These are phyloP conservation scores for Solanum pimpinellifolium DNA, from an alignment of 257 asterid species.

Conservation along the genomic window DNA sequence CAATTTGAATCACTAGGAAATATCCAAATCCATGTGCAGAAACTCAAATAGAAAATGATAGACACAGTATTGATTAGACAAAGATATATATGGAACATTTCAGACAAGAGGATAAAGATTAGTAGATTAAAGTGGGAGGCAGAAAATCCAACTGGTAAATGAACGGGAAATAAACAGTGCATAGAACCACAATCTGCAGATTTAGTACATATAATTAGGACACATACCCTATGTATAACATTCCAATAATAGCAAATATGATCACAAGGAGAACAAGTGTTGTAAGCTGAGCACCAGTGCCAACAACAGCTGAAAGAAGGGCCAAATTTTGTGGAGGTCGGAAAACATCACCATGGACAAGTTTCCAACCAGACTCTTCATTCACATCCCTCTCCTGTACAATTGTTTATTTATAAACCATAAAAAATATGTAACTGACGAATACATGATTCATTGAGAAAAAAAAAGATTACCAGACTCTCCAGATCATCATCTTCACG, in stretches of 20 bases:
- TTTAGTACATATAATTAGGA: background rate
- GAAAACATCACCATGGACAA: conserved; percentile 90
- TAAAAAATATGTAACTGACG: background rate
- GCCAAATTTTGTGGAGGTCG: conserved; percentile 60
- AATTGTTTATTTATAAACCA: background rate
- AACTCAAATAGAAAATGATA: background rate
- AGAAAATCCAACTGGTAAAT: background rate
- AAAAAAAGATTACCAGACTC: conserved; percentile 34
- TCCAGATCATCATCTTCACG: conserved; percentile 69
- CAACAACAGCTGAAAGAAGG: conserved; percentile 75
- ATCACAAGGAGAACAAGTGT: conserved; percentile 64
- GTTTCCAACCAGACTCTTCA: conserved; percentile 96
- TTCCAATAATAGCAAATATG: conserved; percentile 64
- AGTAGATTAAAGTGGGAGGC: background rate
- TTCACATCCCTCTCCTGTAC: conserved; percentile 67
- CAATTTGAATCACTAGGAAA: background rate
- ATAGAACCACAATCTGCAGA: background rate
- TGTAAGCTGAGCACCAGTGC: conserved; percentile 86
- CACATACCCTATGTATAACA: conserved; percentile 73
- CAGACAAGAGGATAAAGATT: background rate
- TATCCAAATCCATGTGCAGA: background rate
- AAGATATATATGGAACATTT: background rate
- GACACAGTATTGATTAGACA: background rate
- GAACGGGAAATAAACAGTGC: background rate
- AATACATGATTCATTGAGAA: background rate